Conservation (phyloP, 495 filamentous ascomycete species). For the Tuber brumale region DNA sequence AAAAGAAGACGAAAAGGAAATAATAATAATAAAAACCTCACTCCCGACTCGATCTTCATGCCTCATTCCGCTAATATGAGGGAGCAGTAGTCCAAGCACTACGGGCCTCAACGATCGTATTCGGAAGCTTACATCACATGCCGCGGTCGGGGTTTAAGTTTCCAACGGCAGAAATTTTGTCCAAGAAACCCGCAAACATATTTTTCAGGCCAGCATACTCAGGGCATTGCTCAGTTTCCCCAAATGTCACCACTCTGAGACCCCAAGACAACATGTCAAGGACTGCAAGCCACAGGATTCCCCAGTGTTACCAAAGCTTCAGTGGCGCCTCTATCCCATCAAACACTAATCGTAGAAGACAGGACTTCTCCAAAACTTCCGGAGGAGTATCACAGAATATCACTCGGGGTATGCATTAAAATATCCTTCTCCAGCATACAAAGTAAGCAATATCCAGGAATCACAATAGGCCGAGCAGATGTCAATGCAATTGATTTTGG, state of each 20-base stretch:
- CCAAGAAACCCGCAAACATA: neutral
- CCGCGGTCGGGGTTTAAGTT: neutral
- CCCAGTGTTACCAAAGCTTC: neutral
- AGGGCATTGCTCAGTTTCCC: neutral
- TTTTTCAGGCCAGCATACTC: neutral
- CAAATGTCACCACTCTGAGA: neutral
- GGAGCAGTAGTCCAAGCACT: neutral
- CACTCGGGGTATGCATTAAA: neutral
- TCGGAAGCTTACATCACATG: neutral
- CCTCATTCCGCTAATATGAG: neutral
- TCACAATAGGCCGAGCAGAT: neutral
- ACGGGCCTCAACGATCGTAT: neutral
- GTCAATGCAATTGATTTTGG: neutral
- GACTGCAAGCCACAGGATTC: neutral
- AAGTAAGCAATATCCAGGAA: neutral
- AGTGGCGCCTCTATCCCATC: neutral
- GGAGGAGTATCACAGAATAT: constrained; percentile 4
- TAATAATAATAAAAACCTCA: neutral
- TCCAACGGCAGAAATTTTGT: neutral
- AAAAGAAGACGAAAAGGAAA: neutral
- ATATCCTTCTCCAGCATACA: neutral
- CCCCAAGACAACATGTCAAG: neutral
- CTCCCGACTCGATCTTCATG: neutral
- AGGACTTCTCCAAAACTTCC: neutral
- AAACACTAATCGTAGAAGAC: neutral